phyloP scores from a whole-genome alignment of 305 asterid species.

The Solanum hybrid region DNA sequence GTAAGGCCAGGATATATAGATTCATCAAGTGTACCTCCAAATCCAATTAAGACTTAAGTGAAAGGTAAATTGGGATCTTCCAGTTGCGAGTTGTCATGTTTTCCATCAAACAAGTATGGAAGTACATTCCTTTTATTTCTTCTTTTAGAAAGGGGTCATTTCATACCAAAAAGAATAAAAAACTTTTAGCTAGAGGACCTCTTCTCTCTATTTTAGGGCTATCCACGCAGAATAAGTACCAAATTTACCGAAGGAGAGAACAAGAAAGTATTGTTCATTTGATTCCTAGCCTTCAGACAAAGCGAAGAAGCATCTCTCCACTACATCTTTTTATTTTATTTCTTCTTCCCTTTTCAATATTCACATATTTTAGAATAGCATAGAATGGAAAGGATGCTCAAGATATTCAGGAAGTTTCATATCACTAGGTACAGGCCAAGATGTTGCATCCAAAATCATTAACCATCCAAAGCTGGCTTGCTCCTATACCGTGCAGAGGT shows the following conservation, averaged over 20 bases:
- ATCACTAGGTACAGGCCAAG: neutral
- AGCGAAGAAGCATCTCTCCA: constrained; percentile 45
- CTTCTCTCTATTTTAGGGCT: constrained; percentile 31
- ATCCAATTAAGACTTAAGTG: constrained; percentile 23
- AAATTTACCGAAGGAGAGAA: constrained; percentile 56
- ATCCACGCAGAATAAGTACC: constrained; percentile 55
- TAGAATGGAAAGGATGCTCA: neutral
- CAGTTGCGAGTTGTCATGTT: constrained; percentile 24
- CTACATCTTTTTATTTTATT: constrained; percentile 4
- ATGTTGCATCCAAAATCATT: neutral
- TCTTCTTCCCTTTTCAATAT: neutral
- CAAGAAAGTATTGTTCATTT: constrained; percentile 52
- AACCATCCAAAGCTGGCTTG: neutral
- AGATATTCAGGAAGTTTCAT: neutral
- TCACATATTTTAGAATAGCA: neutral
- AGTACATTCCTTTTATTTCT: constrained; percentile 46
- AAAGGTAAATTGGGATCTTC: constrained; percentile 27
- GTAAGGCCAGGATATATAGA: constrained; percentile 18
- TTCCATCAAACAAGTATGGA: constrained; percentile 36
- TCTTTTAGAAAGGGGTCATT: constrained; percentile 25
- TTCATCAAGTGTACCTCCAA: constrained; percentile 29
- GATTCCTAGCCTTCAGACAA: constrained; percentile 56
- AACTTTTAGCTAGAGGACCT: constrained; percentile 30
- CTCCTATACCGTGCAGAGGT: neutral
- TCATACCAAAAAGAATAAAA: constrained; percentile 36